These are phyloP conservation scores for Rubus idaeus DNA, from an alignment of 306 rosid genomes.

Conservation along the genomic window DNA sequence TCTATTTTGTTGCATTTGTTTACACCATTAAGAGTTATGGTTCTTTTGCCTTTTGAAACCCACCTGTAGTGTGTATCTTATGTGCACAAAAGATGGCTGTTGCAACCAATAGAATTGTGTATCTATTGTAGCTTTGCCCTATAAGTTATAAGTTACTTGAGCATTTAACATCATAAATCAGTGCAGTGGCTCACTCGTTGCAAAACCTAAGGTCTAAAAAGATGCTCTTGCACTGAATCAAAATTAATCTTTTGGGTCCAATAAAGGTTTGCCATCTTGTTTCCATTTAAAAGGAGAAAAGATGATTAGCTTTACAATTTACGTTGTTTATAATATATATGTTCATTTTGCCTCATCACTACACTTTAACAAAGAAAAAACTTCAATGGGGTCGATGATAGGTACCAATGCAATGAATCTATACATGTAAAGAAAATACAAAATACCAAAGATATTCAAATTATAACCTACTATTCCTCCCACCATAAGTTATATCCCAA, in stretches of 20 bases:
- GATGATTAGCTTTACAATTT: not conserved
- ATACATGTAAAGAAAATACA: too few relatives aligned
- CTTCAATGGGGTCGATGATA: not conserved
- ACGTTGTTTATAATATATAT: not conserved
- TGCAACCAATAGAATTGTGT: not conserved
- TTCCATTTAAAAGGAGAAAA: not conserved
- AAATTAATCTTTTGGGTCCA: not conserved
- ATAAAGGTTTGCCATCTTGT: not conserved
- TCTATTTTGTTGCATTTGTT: not conserved
- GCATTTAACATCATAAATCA: not conserved
- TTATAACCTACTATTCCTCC: too few relatives aligned
- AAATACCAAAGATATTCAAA: too few relatives aligned
- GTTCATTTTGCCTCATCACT: not conserved
- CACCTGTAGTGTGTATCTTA: too few relatives aligned
- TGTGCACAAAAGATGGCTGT: too few relatives aligned
- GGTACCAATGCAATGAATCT: not conserved
- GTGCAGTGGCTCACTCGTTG: not conserved
- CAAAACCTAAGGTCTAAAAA: not conserved
- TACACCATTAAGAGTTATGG: not conserved
- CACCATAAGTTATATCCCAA: too few relatives aligned
- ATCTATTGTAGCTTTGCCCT: not conserved
- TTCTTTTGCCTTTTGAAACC: too few relatives aligned
- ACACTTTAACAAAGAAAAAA: not conserved
- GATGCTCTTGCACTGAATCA: not conserved
- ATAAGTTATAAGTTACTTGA: too few relatives aligned